Evolutionary conservation across 2,329 filamentous ascomycete species (phyloP).

Genomic region (Aspergillus viridinutans): DNA sequence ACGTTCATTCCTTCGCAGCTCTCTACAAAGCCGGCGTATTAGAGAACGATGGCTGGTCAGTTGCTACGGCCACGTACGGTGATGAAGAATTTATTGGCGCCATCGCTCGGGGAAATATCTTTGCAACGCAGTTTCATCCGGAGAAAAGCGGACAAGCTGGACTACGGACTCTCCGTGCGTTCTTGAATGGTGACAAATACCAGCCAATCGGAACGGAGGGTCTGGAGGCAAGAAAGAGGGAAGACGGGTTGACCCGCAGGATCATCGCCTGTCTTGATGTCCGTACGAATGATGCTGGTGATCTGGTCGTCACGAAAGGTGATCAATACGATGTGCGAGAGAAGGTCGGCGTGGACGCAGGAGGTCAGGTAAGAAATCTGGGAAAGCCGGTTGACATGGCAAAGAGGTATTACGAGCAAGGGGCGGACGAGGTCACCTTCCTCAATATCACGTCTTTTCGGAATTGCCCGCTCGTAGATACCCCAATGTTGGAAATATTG

Average conservation of each 20-base stretch:
- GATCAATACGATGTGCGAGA: conserved; percentile 98
- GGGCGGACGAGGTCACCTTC: conserved; percentile 94
- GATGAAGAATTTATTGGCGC: conserved; percentile 88
- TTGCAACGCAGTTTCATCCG: conserved; percentile 94
- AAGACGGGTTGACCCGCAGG: conserved; percentile 77
- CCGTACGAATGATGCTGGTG: conserved; percentile 86
- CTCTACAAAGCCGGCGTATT: conserved; percentile 70
- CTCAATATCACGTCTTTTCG: conserved; percentile 98
- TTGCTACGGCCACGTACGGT: conserved; percentile 88
- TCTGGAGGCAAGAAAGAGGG: conserved; percentile 16
- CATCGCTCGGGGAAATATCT: conserved; percentile 76
- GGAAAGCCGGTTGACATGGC: conserved; percentile 97
- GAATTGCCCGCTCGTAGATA: conserved; percentile 85
- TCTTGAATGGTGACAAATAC: conserved; percentile 68
- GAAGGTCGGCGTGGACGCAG: conserved; percentile 59
- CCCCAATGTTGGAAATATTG: conserved; percentile 94
- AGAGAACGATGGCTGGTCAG: conserved; percentile 78
- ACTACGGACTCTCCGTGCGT: conserved; percentile 76
- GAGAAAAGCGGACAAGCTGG: conserved; percentile 94
- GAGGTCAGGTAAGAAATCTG: conserved; percentile 74
- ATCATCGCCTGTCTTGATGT: conserved; percentile 97
- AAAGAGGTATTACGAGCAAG: conserved; percentile 88
- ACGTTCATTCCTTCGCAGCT: conserved; percentile 90
- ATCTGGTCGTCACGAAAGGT: conserved; percentile 95
- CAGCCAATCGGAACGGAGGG: conserved; percentile 46